These are phyloP conservation scores for Cladorrhinum sp. DNA, from an alignment of 2,329 filamentous ascomycete species.

Conservation along the genomic window DNA sequence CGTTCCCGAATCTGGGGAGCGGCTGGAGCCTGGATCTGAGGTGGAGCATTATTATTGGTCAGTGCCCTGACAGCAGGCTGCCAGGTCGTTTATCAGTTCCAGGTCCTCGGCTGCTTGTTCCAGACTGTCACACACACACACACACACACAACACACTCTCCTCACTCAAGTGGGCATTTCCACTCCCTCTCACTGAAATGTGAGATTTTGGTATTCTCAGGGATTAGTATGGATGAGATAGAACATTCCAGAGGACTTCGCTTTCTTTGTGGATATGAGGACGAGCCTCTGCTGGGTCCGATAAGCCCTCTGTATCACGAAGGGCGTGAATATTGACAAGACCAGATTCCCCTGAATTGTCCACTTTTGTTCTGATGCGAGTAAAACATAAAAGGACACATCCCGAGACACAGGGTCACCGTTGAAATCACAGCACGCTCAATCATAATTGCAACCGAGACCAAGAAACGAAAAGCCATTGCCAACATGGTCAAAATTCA, in stretches of 20 bases:
- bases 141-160: not conserved
- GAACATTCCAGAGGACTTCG: not conserved
- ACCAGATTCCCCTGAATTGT: not conserved
- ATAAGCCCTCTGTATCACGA: not conserved
- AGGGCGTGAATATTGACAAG: not conserved
- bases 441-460: too few species aligned
- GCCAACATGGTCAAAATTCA: constrained; percentile 46
- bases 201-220: too few species aligned
- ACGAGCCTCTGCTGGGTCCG: not conserved
- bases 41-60: not conserved
- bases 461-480: not conserved
- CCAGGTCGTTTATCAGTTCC: not conserved
- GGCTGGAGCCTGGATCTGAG: not conserved
- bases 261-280: not conserved
- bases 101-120: not conserved
- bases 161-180: too few species aligned
- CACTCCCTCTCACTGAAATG: too few species aligned
- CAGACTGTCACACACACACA: not conserved
- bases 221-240: too few species aligned
- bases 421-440: not conserved
- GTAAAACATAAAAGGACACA: not conserved
- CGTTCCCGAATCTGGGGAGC: not conserved
- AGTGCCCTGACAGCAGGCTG: not conserved
- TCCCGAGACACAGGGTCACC: not conserved
- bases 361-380: not conserved